Evolutionary conservation across 2,329 filamentous ascomycete species (phyloP).

Genomic region (Pestalotiopsis sp.): DNA sequence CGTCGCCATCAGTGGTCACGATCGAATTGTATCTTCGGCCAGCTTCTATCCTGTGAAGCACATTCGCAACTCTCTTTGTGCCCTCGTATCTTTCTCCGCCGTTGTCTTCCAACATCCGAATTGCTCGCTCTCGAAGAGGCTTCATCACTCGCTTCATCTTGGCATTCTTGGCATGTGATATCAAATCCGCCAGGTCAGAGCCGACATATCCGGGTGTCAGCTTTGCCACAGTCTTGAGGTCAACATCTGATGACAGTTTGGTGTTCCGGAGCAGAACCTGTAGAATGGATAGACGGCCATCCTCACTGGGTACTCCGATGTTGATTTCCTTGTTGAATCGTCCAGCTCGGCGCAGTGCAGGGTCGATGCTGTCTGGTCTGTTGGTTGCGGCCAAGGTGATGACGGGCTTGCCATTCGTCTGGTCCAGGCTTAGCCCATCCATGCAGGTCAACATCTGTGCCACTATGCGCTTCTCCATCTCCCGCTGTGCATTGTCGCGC

Average conservation of each 20-base stretch:
- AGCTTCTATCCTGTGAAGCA: conserved; percentile 23
- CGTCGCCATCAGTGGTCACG: too few relatives aligned
- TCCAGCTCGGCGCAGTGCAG: conserved; percentile 72
- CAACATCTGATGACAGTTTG: conserved; percentile 67
- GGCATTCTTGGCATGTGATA: conserved; percentile 45
- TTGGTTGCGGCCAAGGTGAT: conserved; percentile 93
- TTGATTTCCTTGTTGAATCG: conserved; percentile 85
- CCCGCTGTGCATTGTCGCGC: conserved; percentile 78
- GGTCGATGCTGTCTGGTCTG: conserved; percentile 82
- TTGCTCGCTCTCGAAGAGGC: conserved; percentile 7
- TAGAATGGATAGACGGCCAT: conserved; percentile 77
- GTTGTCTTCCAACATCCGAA: neutral
- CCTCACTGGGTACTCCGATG: conserved; percentile 82
- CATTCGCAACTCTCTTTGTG: conserved; percentile 16
- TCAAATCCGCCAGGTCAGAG: conserved; percentile 76
- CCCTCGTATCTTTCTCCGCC: conserved; percentile 23
- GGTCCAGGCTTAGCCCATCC: conserved; percentile 75
- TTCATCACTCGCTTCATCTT: conserved; percentile 36
- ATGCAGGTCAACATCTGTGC: conserved; percentile 84
- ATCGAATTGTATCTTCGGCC: conserved; percentile 13
- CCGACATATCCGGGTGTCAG: conserved; percentile 92
- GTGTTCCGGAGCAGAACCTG: conserved; percentile 70
- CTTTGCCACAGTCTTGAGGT: conserved; percentile 76
- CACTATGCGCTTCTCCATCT: conserved; percentile 88
- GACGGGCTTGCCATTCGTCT: conserved; percentile 73